Percentiles rank a stretch among this genome's conserved stretches.
These are phyloP conservation scores for Cercospora sp. DNA, from an alignment of 2,329 filamentous ascomycete genomes.

Conservation along the genomic window DNA sequence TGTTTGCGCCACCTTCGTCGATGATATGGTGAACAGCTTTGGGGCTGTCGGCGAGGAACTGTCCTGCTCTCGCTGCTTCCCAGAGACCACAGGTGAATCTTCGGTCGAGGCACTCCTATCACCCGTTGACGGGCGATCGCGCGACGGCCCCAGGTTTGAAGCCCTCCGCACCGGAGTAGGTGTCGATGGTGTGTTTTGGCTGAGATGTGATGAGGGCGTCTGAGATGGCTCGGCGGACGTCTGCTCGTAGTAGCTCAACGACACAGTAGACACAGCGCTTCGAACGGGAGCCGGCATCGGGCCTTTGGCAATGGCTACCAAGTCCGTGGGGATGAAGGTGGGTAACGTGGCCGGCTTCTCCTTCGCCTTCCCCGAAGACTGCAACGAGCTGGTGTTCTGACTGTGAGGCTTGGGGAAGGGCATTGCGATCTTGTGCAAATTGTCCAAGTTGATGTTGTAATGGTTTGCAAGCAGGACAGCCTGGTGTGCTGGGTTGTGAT, in stretches of 20 bases:
- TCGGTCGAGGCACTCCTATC: conserved; percentile 30
- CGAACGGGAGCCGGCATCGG: conserved; percentile 52
- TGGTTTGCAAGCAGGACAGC: conserved; percentile 77
- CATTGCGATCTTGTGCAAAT: conserved; percentile 77
- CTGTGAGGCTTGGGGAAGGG: conserved; percentile 71
- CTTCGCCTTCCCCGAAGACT: conserved; percentile 68
- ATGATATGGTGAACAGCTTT: conserved; percentile 65
- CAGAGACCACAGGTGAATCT: conserved; percentile 31
- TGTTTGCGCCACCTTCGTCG: conserved; percentile 46
- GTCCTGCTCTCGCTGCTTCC: conserved; percentile 37
- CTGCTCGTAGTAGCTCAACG: conserved; percentile 72
- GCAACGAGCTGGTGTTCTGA: conserved; percentile 54
- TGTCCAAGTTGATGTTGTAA: conserved; percentile 71
- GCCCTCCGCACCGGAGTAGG: conserved; percentile 65
- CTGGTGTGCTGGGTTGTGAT: conserved; percentile 60
- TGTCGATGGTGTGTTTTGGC: conserved; percentile 58
- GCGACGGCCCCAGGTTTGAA: conserved; percentile 47
- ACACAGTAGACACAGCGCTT: conserved; percentile 76
- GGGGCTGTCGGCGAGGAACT: conserved; percentile 43
- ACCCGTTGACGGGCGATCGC: conserved; percentile 35
- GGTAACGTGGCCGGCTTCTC: conserved; percentile 61
- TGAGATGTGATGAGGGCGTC: conserved; percentile 37
- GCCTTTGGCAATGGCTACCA: conserved; percentile 70
- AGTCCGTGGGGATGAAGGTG: conserved; percentile 76
- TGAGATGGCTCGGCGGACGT: conserved; percentile 32